Conservation (phyloP, 768 basidiomycete genomes). For the Chiua virens region DNA sequence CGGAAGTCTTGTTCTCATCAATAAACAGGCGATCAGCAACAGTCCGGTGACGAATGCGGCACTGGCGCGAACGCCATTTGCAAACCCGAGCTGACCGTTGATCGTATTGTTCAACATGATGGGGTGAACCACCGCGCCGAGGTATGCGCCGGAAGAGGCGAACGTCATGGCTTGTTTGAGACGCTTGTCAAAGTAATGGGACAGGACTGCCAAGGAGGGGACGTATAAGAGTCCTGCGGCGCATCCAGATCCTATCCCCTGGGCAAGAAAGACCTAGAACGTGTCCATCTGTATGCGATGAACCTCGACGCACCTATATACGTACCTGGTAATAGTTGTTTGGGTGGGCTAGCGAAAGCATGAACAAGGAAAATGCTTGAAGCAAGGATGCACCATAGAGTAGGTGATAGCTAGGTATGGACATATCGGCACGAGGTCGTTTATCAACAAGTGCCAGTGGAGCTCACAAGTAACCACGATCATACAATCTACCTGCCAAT, state of each 20-base stretch:
- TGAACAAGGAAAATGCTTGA: slow-evolving; percentile 37
- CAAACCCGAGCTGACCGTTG: slow-evolving; percentile 47
- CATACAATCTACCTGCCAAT: slow-evolving; percentile 48
- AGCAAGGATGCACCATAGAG: slow-evolving; percentile 30
- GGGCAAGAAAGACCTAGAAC: slow-evolving; percentile 47
- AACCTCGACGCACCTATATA: not conserved
- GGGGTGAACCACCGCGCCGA: slow-evolving; percentile 61
- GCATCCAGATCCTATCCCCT: slow-evolving; percentile 51
- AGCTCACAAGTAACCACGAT: slow-evolving; percentile 52
- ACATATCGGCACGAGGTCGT: not conserved
- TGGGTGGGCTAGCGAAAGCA: slow-evolving; percentile 46
- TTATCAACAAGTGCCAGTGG: too few relatives aligned
- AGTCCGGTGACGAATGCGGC: slow-evolving; percentile 40
- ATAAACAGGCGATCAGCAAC: slow-evolving; percentile 39
- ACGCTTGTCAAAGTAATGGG: slow-evolving; percentile 52
- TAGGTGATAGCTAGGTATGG: slow-evolving; percentile 21
- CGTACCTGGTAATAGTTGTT: slow-evolving; percentile 44
- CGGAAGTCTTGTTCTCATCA: slow-evolving; percentile 40
- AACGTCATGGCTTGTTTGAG: slow-evolving; percentile 55
- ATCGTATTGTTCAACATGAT: slow-evolving; percentile 57
- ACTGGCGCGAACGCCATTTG: slow-evolving; percentile 41
- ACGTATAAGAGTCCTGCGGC: slow-evolving; percentile 49
- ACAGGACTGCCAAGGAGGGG: slow-evolving; percentile 47
- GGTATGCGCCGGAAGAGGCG: slow-evolving; percentile 53
- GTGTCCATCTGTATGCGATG: not conserved